These are phyloP conservation scores for Coemansia sp. DNA, from an alignment of 192 early-diverging fungal genomes.

Conservation along the genomic window DNA sequence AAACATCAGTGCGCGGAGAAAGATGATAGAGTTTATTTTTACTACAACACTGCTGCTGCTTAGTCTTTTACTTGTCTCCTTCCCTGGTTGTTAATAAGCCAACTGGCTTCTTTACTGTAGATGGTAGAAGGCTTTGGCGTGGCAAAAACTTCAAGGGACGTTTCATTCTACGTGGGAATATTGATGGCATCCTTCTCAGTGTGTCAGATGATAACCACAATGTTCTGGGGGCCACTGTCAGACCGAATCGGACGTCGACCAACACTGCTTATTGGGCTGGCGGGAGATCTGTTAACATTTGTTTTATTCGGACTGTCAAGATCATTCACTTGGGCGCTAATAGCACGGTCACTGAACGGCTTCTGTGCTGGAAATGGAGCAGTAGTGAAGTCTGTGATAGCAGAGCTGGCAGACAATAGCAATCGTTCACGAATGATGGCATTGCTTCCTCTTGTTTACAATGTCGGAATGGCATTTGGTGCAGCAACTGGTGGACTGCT, in stretches of 20 bases:
- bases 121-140: conserved; percentile 44
- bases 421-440: conserved; percentile 73
- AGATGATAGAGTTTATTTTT: not conserved
- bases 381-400: conserved; percentile 76
- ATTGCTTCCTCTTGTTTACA: conserved; percentile 68
- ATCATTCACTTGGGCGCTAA: conserved; percentile 59
- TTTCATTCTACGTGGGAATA: conserved; percentile 70
- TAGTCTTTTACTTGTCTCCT: too few species aligned
- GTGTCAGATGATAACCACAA: conserved; percentile 47
- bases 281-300: conserved; percentile 67
- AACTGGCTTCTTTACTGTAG: not conserved
- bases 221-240: conserved; percentile 66
- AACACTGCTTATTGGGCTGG: conserved; percentile 67
- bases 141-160: conserved; percentile 63
- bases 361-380: conserved; percentile 72
- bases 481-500: conserved; percentile 77
- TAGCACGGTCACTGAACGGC: conserved; percentile 62
- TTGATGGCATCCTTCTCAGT: conserved; percentile 54
- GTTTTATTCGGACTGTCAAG: conserved; percentile 71
- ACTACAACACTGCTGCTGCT: not conserved
- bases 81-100: not conserved
- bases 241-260: conserved; percentile 79
- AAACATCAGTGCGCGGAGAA: not conserved
- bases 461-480: conserved; percentile 62
- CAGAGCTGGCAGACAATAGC: conserved; percentile 75